Base-by-base conservation (phyloP, 2,329 filamentous ascomycete species). In the Ophiocordyceps robertsii region DNA sequence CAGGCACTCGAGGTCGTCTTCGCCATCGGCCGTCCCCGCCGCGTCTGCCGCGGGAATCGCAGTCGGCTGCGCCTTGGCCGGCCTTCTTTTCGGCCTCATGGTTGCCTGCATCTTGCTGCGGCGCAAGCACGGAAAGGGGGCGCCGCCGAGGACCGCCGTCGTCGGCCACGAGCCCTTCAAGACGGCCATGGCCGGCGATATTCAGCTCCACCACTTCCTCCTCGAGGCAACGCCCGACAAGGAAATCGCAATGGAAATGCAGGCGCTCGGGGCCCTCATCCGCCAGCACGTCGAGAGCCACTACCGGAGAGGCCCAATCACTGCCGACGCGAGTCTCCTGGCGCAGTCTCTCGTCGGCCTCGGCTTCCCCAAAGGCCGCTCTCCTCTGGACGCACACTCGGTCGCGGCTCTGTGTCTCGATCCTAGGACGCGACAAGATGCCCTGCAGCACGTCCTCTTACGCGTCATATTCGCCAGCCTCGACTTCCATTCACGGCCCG, bases 201-300 rank as follows among this genome's bases (percentile, higher is more conserved):
- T 54, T 4, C 50, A 50, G 7, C 50, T 67, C 8, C 49, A 51
- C n/a, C 57, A 61, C 30, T 64, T 63, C 37, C 54, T 67, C 7
- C 53, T 64, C 11, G 56, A 61, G 13, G 46, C 58, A 2, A 58
- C 51, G 1, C 55, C 64, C 0, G 63, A 68, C 43, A 51, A 55
- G n/a, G 54, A 61, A 3, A 56, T 67, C 9, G 45, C 47, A 4
- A 37, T 45, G 4, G 62, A 65, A 37, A 44, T 67, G 6, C 47
- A 52, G 4, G 53, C 60, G 1, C 43, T 68, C 3, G 53, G 54
- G 1, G 50, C 57, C 6, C 55, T 66, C 6, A 56, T 68, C 11
- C 54, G 59, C 27, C 56, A 62, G 32, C 66, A 69, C 45, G 59
- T 65, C 33, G 57, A 66, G 42, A 58, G 52, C 41, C 49, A 66